A percentile compares a stretch with the other conserved stretches of the same genome.
Conservation (phyloP, 2,329 filamentous ascomycete species). For the Tolypocladium pustulatum region DNA sequence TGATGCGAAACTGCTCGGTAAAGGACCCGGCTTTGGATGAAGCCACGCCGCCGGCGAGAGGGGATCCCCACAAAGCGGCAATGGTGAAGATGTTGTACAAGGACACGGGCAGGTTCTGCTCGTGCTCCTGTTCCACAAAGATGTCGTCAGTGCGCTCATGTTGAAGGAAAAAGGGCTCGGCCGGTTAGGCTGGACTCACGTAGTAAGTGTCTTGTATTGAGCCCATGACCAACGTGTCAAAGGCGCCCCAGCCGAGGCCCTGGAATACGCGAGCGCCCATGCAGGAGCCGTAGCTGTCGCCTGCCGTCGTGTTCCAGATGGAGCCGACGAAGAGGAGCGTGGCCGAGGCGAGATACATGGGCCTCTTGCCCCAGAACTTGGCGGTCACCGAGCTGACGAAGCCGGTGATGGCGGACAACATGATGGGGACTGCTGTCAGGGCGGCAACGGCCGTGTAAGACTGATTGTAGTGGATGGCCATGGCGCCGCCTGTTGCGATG, state of each 20-base stretch:
- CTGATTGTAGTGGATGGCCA: slow-evolving; percentile 30
- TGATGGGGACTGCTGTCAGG: slow-evolving; percentile 41
- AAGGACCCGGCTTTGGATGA: slow-evolving; percentile 30
- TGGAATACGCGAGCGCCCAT: slow-evolving; percentile 44
- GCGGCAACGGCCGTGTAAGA: slow-evolving; percentile 37
- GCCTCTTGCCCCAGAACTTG: slow-evolving; percentile 40
- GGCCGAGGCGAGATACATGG: slow-evolving; percentile 38
- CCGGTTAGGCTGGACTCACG: slow-evolving; percentile 23
- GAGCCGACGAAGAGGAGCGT: slow-evolving; percentile 36
- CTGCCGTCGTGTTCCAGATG: slow-evolving; percentile 37
- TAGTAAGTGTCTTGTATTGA: slow-evolving; percentile 49
- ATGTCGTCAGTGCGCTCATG: neutral
- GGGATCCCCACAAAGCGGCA: slow-evolving; percentile 41
- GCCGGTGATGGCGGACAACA: slow-evolving; percentile 36
- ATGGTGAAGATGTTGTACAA: slow-evolving; percentile 33
- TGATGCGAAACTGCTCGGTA: slow-evolving; percentile 38
- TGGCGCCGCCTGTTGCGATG: slow-evolving; percentile 32
- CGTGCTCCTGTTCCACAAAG: slow-evolving; percentile 31
- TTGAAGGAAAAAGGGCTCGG: neutral
- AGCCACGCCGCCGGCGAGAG: slow-evolving; percentile 40
- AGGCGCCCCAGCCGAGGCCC: slow-evolving; percentile 48
- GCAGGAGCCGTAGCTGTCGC: slow-evolving; percentile 30
- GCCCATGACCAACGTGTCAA: slow-evolving; percentile 41
- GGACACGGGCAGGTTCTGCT: slow-evolving; percentile 33
- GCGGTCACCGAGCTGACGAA: slow-evolving; percentile 30